Base-by-base conservation (phyloP, 805 yeast genomes). In the Hanseniaspora valbyensis region DNA sequence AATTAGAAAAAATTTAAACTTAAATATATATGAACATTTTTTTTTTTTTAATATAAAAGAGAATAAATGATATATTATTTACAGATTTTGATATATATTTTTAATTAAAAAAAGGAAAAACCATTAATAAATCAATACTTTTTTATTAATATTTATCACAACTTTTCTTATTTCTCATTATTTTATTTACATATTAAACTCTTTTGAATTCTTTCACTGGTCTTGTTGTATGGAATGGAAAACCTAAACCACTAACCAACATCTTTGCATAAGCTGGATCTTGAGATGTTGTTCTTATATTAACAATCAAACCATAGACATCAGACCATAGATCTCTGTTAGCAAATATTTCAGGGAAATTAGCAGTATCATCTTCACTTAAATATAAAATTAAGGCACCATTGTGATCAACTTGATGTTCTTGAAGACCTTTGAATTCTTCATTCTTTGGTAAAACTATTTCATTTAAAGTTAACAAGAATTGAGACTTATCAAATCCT, bases 311-410 rank as follows among this genome's bases (percentile, higher is more conserved):
- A 53, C 96, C 96, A 62, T 80, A 86, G 28, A 88, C 78, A 56
- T 72, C 77, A 34, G 95, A 89, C 85, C 90, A 92, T 56, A 83
- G 70, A 64, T 90, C 97, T 63, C 81, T 87, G 66, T 83, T 87
- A 52, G 81, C 77, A 62, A 89, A 95, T 54, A 92, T 79, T 67
- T 92, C 98, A 2, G 99, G 99, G 75, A 92, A 92, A 61, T 73
- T 74, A 59, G 77, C 78, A 48, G 84, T 77, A 59, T 85, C 87
- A 49, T 82, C 85, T 2, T 85, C 78, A 37, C 76, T 77, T 58
- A 92, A 67, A 41, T 96, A 96, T 61, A 92, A 80, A 9, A 92
- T 75, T 53, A 94, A 75, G 64, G 86, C 84, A 53, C 98, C 99
- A 59, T 73, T 75, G 49, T 75, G 72, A 65, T 89, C 96, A 54